Conservation (phyloP, 2,329 filamentous ascomycete species). For the Trichoderma sp. region DNA sequence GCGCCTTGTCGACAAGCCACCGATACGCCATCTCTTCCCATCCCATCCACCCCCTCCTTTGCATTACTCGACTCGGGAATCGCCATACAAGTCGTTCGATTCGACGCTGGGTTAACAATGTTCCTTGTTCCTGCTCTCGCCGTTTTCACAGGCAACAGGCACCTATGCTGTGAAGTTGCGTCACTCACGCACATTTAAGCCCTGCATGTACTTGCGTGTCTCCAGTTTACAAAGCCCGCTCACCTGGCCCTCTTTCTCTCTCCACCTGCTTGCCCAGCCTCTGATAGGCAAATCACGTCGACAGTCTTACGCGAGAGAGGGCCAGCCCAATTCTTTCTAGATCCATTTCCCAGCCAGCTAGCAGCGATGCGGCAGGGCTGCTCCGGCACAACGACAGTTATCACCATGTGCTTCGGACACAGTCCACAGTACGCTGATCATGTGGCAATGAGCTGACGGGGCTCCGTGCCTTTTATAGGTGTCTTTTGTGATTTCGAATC, state of each 20-base stretch:
- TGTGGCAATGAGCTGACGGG: slow-evolving; percentile 1
- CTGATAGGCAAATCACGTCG: background rate
- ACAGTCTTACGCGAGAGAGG: slow-evolving; percentile 10
- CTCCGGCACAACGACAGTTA: background rate
- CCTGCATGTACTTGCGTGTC: background rate
- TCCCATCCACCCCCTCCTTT: background rate
- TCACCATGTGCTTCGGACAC: background rate
- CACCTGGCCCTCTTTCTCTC: background rate
- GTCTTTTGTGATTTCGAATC: background rate
- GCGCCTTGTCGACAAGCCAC: background rate
- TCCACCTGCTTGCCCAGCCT: background rate
- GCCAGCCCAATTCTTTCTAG: slow-evolving; percentile 7
- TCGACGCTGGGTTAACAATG: background rate
- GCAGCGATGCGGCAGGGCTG: background rate
- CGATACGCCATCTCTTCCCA: background rate
- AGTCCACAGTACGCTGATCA: slow-evolving; percentile 3
- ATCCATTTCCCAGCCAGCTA: background rate
- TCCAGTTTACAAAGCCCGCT: background rate
- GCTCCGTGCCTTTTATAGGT: background rate
- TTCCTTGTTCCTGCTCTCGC: background rate
- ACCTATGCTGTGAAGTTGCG: background rate
- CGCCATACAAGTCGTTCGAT: background rate
- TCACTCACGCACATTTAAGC: background rate
- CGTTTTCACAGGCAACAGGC: background rate
- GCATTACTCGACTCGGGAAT: background rate